Evolutionary conservation across 352 stramenopile genomes (phyloP).

Genomic region (Phytopythium cucurbitacearum): DNA sequence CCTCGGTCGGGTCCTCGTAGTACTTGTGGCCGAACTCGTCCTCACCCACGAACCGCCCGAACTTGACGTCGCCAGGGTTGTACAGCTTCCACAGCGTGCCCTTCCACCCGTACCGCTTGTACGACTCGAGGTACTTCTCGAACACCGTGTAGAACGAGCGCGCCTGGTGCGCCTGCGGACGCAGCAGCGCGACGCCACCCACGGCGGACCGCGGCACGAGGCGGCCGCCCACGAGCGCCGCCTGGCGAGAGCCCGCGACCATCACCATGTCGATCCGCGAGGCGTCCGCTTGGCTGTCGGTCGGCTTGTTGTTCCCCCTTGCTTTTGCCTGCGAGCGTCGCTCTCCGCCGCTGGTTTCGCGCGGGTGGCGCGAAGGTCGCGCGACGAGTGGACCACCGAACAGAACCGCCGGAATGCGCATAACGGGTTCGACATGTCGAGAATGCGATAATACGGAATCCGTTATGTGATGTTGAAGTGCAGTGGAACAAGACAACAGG

Average conservation of each 20-base stretch:
- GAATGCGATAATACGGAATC: too few species aligned
- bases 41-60: constrained; percentile 73
- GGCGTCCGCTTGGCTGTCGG: background rate
- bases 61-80: constrained; percentile 86
- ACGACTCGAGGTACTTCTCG: constrained; percentile 80
- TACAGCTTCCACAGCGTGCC: constrained; percentile 86
- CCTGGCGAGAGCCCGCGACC: constrained; percentile 15
- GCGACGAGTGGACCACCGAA: background rate
- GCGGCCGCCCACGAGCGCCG: constrained; percentile 31
- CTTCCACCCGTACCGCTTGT: constrained; percentile 81
- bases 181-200: background rate
- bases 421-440: too few species aligned
- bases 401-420: background rate
- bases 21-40: constrained; percentile 87
- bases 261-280: constrained; percentile 10
- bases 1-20: constrained; percentile 80
- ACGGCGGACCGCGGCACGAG: constrained; percentile 15
- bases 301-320: background rate
- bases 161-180: constrained; percentile 27
- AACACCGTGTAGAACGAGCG: constrained; percentile 74
- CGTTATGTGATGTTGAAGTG: too few species aligned
- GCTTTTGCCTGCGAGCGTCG: background rate
- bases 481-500: too few species aligned
- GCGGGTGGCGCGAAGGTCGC: constrained; percentile 8
- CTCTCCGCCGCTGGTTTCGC: background rate